Conservation (phyloP, 1,139 yeast genomes). For the Hyphopichia wangnamkhiaoensis region DNA sequence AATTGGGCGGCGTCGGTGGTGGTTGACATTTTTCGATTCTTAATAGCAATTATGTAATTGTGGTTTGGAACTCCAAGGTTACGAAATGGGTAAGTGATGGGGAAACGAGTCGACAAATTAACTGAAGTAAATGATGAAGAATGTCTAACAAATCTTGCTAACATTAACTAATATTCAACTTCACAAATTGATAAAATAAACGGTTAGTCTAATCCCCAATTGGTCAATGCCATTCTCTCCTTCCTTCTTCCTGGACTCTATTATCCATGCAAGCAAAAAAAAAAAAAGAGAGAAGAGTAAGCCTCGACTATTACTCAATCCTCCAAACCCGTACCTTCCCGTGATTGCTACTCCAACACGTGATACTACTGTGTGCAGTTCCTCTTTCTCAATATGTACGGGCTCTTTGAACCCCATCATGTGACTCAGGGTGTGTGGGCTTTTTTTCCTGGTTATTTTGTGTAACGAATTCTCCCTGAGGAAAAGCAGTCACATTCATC, state of each 20-base stretch:
- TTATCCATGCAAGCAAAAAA: not conserved
- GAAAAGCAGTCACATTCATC: not conserved
- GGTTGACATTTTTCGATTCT: not conserved
- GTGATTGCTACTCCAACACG: too few relatives aligned
- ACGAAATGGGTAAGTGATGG: not conserved
- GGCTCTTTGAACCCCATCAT: too few relatives aligned
- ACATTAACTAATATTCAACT: too few relatives aligned
- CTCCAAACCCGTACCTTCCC: not conserved
- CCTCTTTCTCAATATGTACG: too few relatives aligned
- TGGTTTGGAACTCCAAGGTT: too few relatives aligned
- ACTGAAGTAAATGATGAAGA: too few relatives aligned
- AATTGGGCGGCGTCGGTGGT: slow-evolving; percentile 14
- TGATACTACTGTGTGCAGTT: too few relatives aligned
- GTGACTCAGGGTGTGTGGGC: too few relatives aligned
- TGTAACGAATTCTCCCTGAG: too few relatives aligned
- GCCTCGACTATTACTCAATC: not conserved
- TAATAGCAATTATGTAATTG: not conserved
- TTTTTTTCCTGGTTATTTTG: too few relatives aligned
- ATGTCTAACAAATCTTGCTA: too few relatives aligned
- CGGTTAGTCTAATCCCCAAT: not conserved
- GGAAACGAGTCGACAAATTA: not conserved
- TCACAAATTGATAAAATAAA: too few relatives aligned
- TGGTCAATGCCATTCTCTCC: not conserved
- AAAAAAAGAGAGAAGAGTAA: not conserved
- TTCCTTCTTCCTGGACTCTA: not conserved